Conservation (phyloP, 2,329 filamentous ascomycete species). For the Aspergillus terreus region DNA sequence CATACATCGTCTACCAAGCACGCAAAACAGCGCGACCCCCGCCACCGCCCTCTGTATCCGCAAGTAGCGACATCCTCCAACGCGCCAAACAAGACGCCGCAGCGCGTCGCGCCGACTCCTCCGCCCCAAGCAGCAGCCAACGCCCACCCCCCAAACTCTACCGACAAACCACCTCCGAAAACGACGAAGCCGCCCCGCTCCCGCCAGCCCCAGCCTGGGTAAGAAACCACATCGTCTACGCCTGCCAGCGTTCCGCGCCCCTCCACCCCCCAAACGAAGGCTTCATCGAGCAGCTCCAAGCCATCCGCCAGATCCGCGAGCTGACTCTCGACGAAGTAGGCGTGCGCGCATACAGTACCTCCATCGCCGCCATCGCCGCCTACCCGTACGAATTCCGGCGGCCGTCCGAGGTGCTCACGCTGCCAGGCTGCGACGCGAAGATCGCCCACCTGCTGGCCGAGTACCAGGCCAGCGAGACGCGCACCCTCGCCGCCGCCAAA, state of each 20-base stretch:
- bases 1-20: slow-evolving; percentile 52
- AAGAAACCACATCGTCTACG: slow-evolving; percentile 61
- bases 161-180: slow-evolving; percentile 72
- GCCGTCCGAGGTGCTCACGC: slow-evolving; percentile 41
- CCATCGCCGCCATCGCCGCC: slow-evolving; percentile 77
- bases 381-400: slow-evolving; percentile 62
- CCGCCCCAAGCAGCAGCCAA: slow-evolving; percentile 11
- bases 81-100: slow-evolving; percentile 51
- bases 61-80: slow-evolving; percentile 43
- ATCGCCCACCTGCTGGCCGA: slow-evolving; percentile 75
- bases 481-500: slow-evolving; percentile 60
- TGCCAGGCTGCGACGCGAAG: slow-evolving; percentile 80
- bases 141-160: slow-evolving; percentile 47
- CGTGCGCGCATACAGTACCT: slow-evolving; percentile 79
- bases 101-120: not conserved
- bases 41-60: not conserved
- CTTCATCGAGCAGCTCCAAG: slow-evolving; percentile 71
- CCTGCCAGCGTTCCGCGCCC: slow-evolving; percentile 76
- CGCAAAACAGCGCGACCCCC: slow-evolving; percentile 38
- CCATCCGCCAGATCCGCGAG: slow-evolving; percentile 67
- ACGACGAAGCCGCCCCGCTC: slow-evolving; percentile 56
- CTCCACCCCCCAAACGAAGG: slow-evolving; percentile 65
- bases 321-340: slow-evolving; percentile 74
- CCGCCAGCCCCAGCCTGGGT: slow-evolving; percentile 70
- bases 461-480: slow-evolving; percentile 58